Evolutionary conservation across 306 rosid genomes (phyloP).

Genomic region (Cucumis sativus): Cucumber_9930_V3 NC_026656.2:5771001-5771500

Average conservation of each 20-base stretch:
- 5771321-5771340: constrained; percentile 71
- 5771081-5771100: not conserved
- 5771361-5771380: not conserved
- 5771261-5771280: constrained; percentile 41
- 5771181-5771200: constrained; percentile 74
- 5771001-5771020: constrained; percentile 3
- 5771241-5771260: constrained; percentile 36
- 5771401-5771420: not conserved
- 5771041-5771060: not conserved
- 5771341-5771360: constrained; percentile 15
- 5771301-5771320: constrained; percentile 84
- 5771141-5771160: constrained; percentile 96
- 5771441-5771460: not conserved
- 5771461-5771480: not conserved
- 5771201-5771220: constrained; percentile 80
- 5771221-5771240: constrained; percentile 53
- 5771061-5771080: not conserved
- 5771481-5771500: not conserved
- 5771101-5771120: not conserved
- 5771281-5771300: constrained; percentile 50
- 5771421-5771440: not conserved
- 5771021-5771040: not conserved
- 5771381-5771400: not conserved
- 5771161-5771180: constrained; percentile 93
- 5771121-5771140: constrained; percentile 74